Evolutionary conservation across 768 basidiomycete genomes (phyloP), one percentile per base, ranked within the genome.

Genomic region (Mycena leptocephala): DNA sequence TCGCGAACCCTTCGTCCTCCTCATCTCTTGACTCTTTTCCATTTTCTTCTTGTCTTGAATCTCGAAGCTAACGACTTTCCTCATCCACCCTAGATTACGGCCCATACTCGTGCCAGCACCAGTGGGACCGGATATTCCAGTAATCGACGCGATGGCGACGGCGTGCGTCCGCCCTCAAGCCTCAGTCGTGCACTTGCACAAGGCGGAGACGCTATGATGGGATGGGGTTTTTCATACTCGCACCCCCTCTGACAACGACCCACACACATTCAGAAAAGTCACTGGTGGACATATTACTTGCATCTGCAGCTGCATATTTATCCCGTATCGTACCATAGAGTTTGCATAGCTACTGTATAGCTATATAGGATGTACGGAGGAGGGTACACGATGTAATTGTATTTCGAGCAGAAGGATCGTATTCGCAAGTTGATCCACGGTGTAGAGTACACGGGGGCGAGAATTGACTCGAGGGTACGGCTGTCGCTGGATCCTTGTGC

Each of bases 71-170:
- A 48, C 70, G 43, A 62, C 51, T 41, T 24, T 20, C 33, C 11
- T 51, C 37, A n/a, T n/a, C 70, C 62, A 3, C 1, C 32, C 2
- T 74, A 92, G 91, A 92, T 79, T 90, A 91, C 79, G 87, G 90
- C 74, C 87, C 87, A 9, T 91, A 91, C 78, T 92, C 91, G 69
- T 92, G 91, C 80, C 86, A 90, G 85, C 82, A 75, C 62, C 88
- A 88, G 80, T 92, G 91, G 91, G 90, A 91, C 72, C 76, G 76
- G 26, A 77, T 77, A 63, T 77, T 77, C 72, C 68, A 30, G 22
- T 77, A 37, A 46, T 13, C 33, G n/a, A n/a, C n/a, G n/a, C n/a
- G n/a, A n/a, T n/a, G n/a, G n/a, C n/a, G n/a, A n/a, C n/a, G n/a
- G n/a, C n/a, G n/a, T n/a, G n/a, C n/a, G n/a, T n/a, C n/a, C n/a